These are phyloP conservation scores for Knoxdaviesia proteae DNA, from an alignment of 2,329 filamentous ascomycete genomes.

Conservation along the genomic window DNA sequence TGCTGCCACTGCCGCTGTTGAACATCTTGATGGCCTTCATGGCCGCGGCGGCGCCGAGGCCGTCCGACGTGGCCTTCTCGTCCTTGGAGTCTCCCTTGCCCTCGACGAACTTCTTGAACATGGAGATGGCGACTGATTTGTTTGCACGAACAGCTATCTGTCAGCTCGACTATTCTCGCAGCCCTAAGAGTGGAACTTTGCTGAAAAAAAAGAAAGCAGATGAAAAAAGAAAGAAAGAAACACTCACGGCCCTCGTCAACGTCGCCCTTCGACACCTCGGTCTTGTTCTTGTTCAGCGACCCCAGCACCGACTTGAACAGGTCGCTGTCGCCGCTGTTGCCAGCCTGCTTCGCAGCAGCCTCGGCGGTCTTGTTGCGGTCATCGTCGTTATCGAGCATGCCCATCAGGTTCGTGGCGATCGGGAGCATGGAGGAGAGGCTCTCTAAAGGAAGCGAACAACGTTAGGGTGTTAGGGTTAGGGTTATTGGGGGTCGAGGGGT, in stretches of 20 bases:
- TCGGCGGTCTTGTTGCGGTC: constrained; percentile 26
- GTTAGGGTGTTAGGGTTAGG: no score
- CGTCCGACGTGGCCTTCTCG: constrained; percentile 24
- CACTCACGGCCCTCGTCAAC: constrained; percentile 25
- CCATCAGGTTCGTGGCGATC: constrained; percentile 3
- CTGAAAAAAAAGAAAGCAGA: background rate
- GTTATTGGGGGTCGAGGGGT: no score
- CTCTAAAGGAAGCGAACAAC: no score
- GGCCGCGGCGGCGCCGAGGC: constrained; percentile 52
- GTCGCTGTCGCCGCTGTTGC: constrained; percentile 22
- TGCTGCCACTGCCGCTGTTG: constrained; percentile 30
- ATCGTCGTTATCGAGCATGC: constrained; percentile 19
- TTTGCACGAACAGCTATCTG: background rate
- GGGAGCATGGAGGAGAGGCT: constrained; percentile 5
- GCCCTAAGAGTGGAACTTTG: background rate
- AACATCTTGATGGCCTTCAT: constrained; percentile 72
- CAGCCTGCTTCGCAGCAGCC: constrained; percentile 24
- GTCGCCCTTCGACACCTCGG: constrained; percentile 22
- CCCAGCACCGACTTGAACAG: constrained; percentile 28
- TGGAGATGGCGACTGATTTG: constrained; percentile 39
- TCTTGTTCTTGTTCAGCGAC: constrained; percentile 27
- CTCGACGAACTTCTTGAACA: constrained; percentile 58
- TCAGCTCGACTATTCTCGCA: background rate
- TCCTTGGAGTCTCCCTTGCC: constrained; percentile 23
- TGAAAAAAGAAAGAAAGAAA: background rate